Conservation (phyloP, 306 rosid species). For the Boehmeria nivea region DNA sequence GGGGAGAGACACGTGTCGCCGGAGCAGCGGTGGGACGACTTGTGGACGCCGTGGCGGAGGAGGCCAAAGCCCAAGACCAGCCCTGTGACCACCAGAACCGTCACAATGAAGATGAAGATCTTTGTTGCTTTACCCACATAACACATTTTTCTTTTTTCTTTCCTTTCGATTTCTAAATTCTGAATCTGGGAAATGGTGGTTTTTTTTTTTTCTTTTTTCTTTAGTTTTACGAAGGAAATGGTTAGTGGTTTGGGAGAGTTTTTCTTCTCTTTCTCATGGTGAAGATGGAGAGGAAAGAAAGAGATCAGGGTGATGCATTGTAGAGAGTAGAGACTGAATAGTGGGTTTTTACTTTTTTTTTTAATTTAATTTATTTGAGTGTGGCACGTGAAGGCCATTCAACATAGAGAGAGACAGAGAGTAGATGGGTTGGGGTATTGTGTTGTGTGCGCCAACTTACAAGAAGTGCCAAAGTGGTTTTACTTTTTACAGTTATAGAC, state of each 20-base stretch:
- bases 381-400: constrained; percentile 41
- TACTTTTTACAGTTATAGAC: too few species aligned
- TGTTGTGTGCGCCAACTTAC: neutral
- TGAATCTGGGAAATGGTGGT: constrained; percentile 1
- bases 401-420: neutral
- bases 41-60: constrained; percentile 49
- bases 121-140: constrained; percentile 98
- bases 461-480: neutral
- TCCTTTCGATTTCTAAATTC: neutral
- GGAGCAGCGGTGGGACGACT: constrained; percentile 47
- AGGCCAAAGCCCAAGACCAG: constrained; percentile 62
- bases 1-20: constrained; percentile 42
- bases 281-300: constrained; percentile 22
- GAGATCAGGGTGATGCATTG: constrained; percentile 4
- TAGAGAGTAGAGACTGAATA: neutral
- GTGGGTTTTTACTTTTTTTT: constrained; percentile 12
- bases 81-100: constrained; percentile 60
- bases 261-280: constrained; percentile 86
- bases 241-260: constrained; percentile 8
- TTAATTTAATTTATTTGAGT: neutral
- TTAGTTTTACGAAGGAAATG: neutral
- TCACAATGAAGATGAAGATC: constrained; percentile 95
- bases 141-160: constrained; percentile 51
- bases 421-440: too few species aligned
- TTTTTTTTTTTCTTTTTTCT: neutral